These are phyloP conservation scores for Neonectria sp. DNA, from an alignment of 2,329 filamentous ascomycete species.

Conservation along the genomic window DNA sequence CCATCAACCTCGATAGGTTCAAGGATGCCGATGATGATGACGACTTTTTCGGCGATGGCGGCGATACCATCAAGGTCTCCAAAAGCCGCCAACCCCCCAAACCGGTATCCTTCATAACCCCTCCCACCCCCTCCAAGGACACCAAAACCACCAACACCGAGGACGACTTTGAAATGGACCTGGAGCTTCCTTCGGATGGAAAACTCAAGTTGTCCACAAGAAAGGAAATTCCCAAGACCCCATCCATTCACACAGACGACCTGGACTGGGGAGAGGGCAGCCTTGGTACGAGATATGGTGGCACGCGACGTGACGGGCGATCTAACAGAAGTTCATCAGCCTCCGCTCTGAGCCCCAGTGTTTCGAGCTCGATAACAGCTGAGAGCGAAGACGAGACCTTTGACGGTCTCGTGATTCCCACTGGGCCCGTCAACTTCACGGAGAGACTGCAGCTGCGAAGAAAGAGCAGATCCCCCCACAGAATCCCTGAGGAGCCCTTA, in stretches of 20 bases:
- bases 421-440: slow-evolving; percentile 86
- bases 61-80: slow-evolving; percentile 77
- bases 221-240: slow-evolving; percentile 75
- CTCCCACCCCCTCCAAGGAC: slow-evolving; percentile 68
- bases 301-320: slow-evolving; percentile 84
- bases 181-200: slow-evolving; percentile 79
- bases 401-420: slow-evolving; percentile 88
- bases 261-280: slow-evolving; percentile 97
- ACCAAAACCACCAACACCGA: slow-evolving; percentile 56
- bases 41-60: slow-evolving; percentile 74
- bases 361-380: slow-evolving; percentile 89
- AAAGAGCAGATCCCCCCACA: slow-evolving; percentile 70
- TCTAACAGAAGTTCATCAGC: slow-evolving; percentile 89
- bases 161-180: slow-evolving; percentile 80
- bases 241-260: slow-evolving; percentile 77
- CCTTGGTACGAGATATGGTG: slow-evolving; percentile 90
- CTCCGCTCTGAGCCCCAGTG: slow-evolving; percentile 91
- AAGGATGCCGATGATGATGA: slow-evolving; percentile 75
- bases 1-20: slow-evolving; percentile 74
- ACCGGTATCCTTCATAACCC: slow-evolving; percentile 68
- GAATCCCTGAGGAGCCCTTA: slow-evolving; percentile 58
- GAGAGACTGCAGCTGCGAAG: slow-evolving; percentile 83
- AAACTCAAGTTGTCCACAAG: slow-evolving; percentile 75
- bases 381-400: slow-evolving; percentile 96
- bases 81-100: slow-evolving; percentile 70